Evolutionary conservation across 768 basidiomycete genomes (phyloP).

Genomic region (Rhizopogon salebrosus): DNA sequence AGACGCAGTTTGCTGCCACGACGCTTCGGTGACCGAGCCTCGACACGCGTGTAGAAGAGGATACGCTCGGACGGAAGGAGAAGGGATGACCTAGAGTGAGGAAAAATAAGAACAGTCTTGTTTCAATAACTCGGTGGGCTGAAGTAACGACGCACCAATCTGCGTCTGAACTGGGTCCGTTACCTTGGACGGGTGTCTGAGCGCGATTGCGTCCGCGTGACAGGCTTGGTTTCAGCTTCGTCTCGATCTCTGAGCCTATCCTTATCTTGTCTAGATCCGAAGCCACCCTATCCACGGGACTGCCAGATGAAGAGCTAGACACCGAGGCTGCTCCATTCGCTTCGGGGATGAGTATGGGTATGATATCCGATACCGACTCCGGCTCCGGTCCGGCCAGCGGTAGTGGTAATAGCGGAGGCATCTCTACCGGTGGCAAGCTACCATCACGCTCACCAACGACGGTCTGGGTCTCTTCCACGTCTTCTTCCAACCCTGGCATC

Average conservation of each 20-base stretch:
- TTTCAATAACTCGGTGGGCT: not conserved
- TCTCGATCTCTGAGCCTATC: not conserved
- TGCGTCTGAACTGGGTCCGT: slow-evolving; percentile 29
- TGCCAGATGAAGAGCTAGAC: slow-evolving; percentile 46
- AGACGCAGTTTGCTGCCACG: slow-evolving; percentile 54
- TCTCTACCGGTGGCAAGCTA: not conserved
- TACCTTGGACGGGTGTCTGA: slow-evolving; percentile 51
- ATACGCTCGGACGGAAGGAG: slow-evolving; percentile 43
- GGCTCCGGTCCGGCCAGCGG: not conserved
- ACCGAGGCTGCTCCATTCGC: slow-evolving; percentile 28
- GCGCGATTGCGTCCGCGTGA: slow-evolving; percentile 48
- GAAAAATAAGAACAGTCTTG: not conserved
- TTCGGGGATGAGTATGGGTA: not conserved
- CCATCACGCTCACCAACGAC: slow-evolving; percentile 6
- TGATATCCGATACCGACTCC: too few species aligned
- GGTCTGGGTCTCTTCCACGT: not conserved
- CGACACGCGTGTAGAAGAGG: slow-evolving; percentile 48
- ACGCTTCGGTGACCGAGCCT: slow-evolving; percentile 47
- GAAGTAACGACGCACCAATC: slow-evolving; percentile 38
- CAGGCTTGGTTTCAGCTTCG: slow-evolving; percentile 25
- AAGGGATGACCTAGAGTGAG: slow-evolving; percentile 26
- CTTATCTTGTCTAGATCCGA: not conserved
- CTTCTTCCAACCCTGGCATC: not conserved
- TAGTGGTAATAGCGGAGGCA: not conserved
- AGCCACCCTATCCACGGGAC: slow-evolving; percentile 31